These are phyloP conservation scores for Neurospora sp. DNA, from an alignment of 495 filamentous ascomycete genomes.

Conservation along the genomic window DNA sequence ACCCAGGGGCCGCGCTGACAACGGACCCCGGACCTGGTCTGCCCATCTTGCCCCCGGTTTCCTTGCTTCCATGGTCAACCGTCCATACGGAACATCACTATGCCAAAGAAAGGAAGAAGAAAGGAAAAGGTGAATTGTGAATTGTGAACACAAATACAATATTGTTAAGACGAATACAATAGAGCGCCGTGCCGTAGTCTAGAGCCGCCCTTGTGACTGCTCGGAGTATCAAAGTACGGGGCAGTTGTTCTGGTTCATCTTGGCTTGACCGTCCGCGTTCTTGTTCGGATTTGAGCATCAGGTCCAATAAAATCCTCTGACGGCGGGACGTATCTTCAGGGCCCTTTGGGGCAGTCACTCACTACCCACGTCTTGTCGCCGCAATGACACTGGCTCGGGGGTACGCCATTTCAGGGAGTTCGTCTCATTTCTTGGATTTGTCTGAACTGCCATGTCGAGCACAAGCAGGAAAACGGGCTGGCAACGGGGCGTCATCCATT, in stretches of 20 bases:
- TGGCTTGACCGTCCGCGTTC: not conserved
- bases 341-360: not conserved
- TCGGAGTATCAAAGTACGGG: not conserved
- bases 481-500: not conserved
- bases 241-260: not conserved
- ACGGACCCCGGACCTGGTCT: constrained; percentile 14
- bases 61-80: not conserved
- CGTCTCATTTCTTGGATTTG: not conserved
- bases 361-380: not conserved
- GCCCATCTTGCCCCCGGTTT: not conserved
- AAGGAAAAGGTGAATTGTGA: not conserved
- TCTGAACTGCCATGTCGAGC: not conserved
- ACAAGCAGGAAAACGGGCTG: not conserved
- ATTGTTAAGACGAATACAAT: not conserved
- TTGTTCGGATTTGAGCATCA: not conserved
- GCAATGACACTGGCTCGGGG: not conserved
- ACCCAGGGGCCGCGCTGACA: not conserved
- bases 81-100: not conserved
- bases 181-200: not conserved
- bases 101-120: not conserved
- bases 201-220: not conserved
- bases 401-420: not conserved
- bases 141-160: not conserved
- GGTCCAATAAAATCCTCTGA: not conserved
- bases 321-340: not conserved